These are phyloP conservation scores for Teratosphaeriaceae sp. DNA, from an alignment of 2,329 filamentous ascomycete genomes.

Conservation along the genomic window DNA sequence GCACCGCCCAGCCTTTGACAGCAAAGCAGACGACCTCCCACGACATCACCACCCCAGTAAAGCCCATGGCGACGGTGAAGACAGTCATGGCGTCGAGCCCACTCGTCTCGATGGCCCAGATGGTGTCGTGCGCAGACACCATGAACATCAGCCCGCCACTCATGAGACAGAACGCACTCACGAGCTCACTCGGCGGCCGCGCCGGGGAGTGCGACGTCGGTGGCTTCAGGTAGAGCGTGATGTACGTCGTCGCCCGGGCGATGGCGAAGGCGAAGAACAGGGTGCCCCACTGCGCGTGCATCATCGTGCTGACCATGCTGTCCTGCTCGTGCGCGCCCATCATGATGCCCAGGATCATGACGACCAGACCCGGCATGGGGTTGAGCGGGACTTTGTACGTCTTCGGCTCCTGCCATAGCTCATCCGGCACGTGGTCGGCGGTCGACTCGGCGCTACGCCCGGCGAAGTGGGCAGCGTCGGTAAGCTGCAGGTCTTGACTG, in stretches of 20 bases:
- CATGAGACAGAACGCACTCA: constrained; percentile 79
- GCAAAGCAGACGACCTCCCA: constrained; percentile 73
- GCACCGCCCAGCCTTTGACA: constrained; percentile 75
- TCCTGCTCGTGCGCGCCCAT: constrained; percentile 88
- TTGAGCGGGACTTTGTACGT: constrained; percentile 75
- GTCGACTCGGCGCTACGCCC: neutral
- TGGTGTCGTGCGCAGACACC: constrained; percentile 73
- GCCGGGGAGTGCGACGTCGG: constrained; percentile 74
- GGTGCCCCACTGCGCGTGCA: constrained; percentile 90
- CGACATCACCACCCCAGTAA: constrained; percentile 77
- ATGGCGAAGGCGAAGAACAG: constrained; percentile 76
- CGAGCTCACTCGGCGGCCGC: constrained; percentile 82
- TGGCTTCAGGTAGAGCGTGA: constrained; percentile 71
- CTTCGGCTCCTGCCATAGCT: constrained; percentile 52
- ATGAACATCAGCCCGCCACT: constrained; percentile 88
- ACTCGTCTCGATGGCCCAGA: constrained; percentile 69
- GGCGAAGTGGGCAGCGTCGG: constrained; percentile 11
- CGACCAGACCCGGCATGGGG: constrained; percentile 78
- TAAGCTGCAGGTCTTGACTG: constrained; percentile 25
- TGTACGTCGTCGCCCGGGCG: constrained; percentile 71
- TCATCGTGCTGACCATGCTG: constrained; percentile 79
- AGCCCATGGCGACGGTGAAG: constrained; percentile 80
- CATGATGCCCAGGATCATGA: constrained; percentile 83
- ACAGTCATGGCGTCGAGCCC: constrained; percentile 85
- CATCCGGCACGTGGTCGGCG: constrained; percentile 17